phyloP scores from a whole-genome alignment of 2,329 filamentous ascomycete species.

The Coniochaeta sp. region DNA sequence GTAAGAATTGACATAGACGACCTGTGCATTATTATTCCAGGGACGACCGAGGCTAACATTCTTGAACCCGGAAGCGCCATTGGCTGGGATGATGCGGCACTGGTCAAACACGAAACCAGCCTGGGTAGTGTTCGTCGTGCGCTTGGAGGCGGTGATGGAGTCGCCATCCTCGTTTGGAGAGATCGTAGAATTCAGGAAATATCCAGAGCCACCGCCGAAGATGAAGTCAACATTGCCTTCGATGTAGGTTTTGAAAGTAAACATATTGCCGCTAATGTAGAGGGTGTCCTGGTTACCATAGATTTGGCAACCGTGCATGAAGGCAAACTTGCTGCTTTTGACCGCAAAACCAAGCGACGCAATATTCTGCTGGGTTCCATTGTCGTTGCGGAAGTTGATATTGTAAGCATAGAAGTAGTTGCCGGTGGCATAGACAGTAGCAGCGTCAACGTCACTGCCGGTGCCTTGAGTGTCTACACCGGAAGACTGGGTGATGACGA shows the following conservation, averaged over 20 bases:
- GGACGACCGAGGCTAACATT: constrained; percentile 15
- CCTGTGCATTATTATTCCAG: constrained; percentile 14
- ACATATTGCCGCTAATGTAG: constrained; percentile 27
- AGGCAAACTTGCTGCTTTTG: constrained; percentile 29
- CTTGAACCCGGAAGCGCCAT: constrained; percentile 10
- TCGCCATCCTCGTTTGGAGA: constrained; percentile 21
- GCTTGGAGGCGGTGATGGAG: constrained; percentile 27
- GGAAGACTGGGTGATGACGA: constrained; percentile 12
- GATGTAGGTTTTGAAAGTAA: constrained; percentile 29
- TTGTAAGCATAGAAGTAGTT: constrained; percentile 30
- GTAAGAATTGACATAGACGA: constrained; percentile 22
- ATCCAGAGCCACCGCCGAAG: constrained; percentile 32
- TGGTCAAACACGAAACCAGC: constrained; percentile 26
- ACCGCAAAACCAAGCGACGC: constrained; percentile 31
- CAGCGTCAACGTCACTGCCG: constrained; percentile 26
- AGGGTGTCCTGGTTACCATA: constrained; percentile 30
- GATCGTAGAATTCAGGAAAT: constrained; percentile 29
- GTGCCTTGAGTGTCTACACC: constrained; percentile 28
- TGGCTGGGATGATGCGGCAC: constrained; percentile 14
- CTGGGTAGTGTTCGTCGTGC: constrained; percentile 26
- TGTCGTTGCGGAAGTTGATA: constrained; percentile 30
- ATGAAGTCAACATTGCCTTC: constrained; percentile 34
- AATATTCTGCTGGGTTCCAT: constrained; percentile 24
- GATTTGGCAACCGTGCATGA: constrained; percentile 19
- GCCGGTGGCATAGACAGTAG: constrained; percentile 29